Evolutionary conservation across 2,329 filamentous ascomycete genomes (phyloP).

Genomic region (Didymella arachidicola): DNA sequence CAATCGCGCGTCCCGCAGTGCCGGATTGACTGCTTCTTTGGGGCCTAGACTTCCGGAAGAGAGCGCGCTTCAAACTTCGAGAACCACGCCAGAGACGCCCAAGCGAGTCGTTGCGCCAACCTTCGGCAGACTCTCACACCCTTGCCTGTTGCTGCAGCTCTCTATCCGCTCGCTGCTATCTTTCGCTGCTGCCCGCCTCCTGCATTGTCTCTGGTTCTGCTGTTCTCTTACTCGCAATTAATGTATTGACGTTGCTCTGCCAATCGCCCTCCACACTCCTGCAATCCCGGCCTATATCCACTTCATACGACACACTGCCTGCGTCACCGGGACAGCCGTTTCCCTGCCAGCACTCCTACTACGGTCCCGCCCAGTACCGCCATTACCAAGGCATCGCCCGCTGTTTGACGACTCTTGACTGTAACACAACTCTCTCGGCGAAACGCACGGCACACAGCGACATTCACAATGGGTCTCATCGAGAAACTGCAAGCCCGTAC

Average conservation of each 20-base stretch:
- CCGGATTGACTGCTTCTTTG: slow-evolving; percentile 28
- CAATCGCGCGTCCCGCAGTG: slow-evolving; percentile 9
- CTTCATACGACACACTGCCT: slow-evolving; percentile 26
- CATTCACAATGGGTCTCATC: slow-evolving; percentile 48
- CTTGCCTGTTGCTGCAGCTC: slow-evolving; percentile 15
- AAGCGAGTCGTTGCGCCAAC: slow-evolving; percentile 22
- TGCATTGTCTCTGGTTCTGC: slow-evolving; percentile 15
- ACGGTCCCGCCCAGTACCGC: slow-evolving; percentile 9
- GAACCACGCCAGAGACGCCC: slow-evolving; percentile 26
- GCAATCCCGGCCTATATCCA: slow-evolving; percentile 4
- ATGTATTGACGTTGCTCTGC: slow-evolving; percentile 11
- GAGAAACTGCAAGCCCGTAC: slow-evolving; percentile 53
- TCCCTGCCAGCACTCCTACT: slow-evolving; percentile 25
- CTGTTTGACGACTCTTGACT: slow-evolving; percentile 21
- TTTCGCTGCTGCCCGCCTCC: slow-evolving; percentile 12
- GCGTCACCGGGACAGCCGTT: slow-evolving; percentile 36
- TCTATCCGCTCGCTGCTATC: slow-evolving; percentile 12
- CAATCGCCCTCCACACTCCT: slow-evolving; percentile 3
- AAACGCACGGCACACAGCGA: slow-evolving; percentile 15
- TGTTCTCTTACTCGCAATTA: slow-evolving; percentile 12
- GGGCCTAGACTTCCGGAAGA: slow-evolving; percentile 27
- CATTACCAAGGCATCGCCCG: slow-evolving; percentile 30
- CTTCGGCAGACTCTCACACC: slow-evolving; percentile 10
- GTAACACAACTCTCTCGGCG: slow-evolving; percentile 19
- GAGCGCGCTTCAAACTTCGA: slow-evolving; percentile 28